Percentiles rank a stretch among this genome's conserved stretches.
These are phyloP conservation scores for Xylariaceae sp. DNA, from an alignment of 2,329 filamentous ascomycete species.

Conservation along the genomic window DNA sequence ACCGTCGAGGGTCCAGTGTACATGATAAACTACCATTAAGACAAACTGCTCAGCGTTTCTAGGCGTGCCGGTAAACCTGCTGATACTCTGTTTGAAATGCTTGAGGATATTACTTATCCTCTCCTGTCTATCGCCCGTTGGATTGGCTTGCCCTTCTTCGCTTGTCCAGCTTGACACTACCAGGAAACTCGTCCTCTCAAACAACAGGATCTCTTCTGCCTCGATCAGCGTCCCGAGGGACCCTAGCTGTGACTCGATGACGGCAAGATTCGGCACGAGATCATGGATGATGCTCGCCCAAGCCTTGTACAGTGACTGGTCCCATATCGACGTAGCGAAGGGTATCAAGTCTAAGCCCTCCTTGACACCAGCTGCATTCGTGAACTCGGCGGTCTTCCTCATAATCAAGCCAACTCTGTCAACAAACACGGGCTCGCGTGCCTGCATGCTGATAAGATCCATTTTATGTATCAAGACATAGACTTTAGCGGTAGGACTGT, in stretches of 20 bases:
- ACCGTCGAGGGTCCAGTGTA: background rate
- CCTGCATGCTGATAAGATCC: slow-evolving; percentile 82
- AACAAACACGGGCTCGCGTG: slow-evolving; percentile 78
- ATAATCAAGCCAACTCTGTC: slow-evolving; percentile 76
- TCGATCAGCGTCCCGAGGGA: slow-evolving; percentile 81
- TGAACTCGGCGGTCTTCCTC: slow-evolving; percentile 62
- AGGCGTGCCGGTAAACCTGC: slow-evolving; percentile 74
- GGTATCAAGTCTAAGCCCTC: slow-evolving; percentile 68
- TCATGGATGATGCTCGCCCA: slow-evolving; percentile 99
- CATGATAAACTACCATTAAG: slow-evolving; percentile 47
- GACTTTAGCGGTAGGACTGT: slow-evolving; percentile 73
- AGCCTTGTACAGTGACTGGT: slow-evolving; percentile 95
- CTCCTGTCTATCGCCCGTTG: slow-evolving; percentile 89
- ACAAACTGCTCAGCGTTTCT: slow-evolving; percentile 77
- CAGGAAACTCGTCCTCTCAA: slow-evolving; percentile 92
- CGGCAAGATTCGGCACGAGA: slow-evolving; percentile 85
- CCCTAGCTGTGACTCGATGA: slow-evolving; percentile 82
- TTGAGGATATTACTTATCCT: slow-evolving; percentile 96
- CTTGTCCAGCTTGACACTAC: slow-evolving; percentile 92
- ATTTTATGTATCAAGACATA: slow-evolving; percentile 99
- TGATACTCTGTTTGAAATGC: slow-evolving; percentile 86
- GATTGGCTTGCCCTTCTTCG: slow-evolving; percentile 70
- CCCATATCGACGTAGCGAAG: slow-evolving; percentile 97
- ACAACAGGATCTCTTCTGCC: slow-evolving; percentile 89
- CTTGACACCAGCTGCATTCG: slow-evolving; percentile 36